A percentile compares a stretch with the other conserved stretches of the same genome.
phyloP scores from a whole-genome alignment of 2,329 filamentous ascomycete genomes.

The Tolypocladium paradoxum region DNA sequence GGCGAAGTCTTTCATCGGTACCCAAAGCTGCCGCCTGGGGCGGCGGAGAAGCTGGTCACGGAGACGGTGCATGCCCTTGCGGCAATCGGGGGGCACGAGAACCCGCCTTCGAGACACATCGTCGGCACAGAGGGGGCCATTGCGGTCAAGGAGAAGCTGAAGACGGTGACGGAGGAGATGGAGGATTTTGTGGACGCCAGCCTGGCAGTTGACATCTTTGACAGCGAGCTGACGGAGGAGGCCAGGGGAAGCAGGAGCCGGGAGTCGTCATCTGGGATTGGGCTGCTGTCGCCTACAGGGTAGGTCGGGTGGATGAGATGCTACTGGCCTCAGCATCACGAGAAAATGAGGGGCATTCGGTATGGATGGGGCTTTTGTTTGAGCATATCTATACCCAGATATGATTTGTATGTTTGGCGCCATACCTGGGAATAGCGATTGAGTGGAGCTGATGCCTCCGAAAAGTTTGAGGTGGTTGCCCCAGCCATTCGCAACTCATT shows the following conservation, averaged over 20 bases:
- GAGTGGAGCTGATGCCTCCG: too few species aligned
- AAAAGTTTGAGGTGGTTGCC: too few species aligned
- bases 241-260: slow-evolving; percentile 29
- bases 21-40: slow-evolving; percentile 56
- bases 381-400: not conserved
- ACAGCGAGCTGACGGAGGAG: slow-evolving; percentile 42
- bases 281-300: not conserved
- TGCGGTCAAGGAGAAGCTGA: slow-evolving; percentile 90
- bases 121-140: slow-evolving; percentile 81
- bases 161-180: slow-evolving; percentile 89
- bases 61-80: slow-evolving; percentile 88
- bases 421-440: not conserved
- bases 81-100: slow-evolving; percentile 90
- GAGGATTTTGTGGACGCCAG: slow-evolving; percentile 94
- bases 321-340: not conserved
- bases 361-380: not conserved
- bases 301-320: not conserved
- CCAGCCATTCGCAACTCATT: too few species aligned
- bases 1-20: slow-evolving; percentile 55
- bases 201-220: slow-evolving; percentile 67
- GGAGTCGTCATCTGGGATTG: not conserved
- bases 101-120: slow-evolving; percentile 87
- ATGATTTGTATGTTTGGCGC: not conserved
- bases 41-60: slow-evolving; percentile 64
- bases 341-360: not conserved